A percentile compares a stretch with the other conserved stretches of the same genome.
Conservation (phyloP, 148 eudicot genomes). For the Mesembryanthemum crystallinum region DNA sequence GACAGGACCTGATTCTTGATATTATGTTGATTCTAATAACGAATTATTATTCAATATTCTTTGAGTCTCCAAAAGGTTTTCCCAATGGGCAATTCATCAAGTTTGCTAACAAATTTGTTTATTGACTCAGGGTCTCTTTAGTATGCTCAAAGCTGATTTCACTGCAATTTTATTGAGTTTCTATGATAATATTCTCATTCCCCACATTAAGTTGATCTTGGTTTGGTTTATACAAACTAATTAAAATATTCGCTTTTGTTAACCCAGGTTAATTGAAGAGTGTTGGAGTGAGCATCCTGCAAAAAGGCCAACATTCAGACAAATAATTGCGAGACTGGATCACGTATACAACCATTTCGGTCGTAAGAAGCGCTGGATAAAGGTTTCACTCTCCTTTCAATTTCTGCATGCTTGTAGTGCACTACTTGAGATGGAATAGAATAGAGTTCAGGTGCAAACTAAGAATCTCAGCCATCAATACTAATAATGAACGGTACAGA, state of each 20-base stretch:
- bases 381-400: conserved; percentile 38
- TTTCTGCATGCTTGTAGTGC: not conserved
- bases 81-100: too few relatives aligned
- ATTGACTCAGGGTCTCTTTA: not conserved
- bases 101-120: too few relatives aligned
- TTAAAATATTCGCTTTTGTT: conserved; percentile 11
- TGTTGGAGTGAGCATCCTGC: conserved; percentile 85
- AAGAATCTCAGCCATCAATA: too few relatives aligned
- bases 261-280: conserved; percentile 72
- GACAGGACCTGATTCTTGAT: too few relatives aligned
- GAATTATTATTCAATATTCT: too few relatives aligned
- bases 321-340: conserved; percentile 66
- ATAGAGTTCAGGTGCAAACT: too few relatives aligned
- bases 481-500: too few relatives aligned
- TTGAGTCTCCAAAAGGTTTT: too few relatives aligned
- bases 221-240: conserved; percentile 4
- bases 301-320: conserved; percentile 74
- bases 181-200: not conserved
- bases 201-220: not conserved
- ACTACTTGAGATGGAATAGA: not conserved
- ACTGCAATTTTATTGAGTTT: not conserved
- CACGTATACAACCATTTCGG: conserved; percentile 47
- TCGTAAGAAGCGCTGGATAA: conserved; percentile 68
- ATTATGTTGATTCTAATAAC: too few relatives aligned
- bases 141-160: not conserved